Evolutionary conservation across 345 rosid species (phyloP).

Genomic region (Aquilaria malaccensis): DNA sequence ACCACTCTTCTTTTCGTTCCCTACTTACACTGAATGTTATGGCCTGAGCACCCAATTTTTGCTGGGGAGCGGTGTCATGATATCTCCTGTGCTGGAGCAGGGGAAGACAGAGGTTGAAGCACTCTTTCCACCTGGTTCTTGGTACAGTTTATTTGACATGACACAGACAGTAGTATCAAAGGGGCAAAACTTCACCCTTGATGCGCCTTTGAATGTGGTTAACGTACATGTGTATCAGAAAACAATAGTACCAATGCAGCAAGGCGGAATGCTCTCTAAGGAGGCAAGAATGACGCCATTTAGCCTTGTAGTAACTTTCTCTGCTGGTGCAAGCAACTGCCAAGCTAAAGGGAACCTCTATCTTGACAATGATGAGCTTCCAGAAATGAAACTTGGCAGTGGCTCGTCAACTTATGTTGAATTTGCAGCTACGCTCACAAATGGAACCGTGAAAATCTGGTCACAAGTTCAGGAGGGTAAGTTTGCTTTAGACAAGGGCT

Average conservation of each 20-base stretch:
- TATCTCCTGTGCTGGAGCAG: slow-evolving; percentile 84
- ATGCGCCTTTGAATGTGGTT: slow-evolving; percentile 70
- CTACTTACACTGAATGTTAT: slow-evolving; percentile 52
- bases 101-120: slow-evolving; percentile 67
- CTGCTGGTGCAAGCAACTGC: slow-evolving; percentile 51
- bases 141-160: slow-evolving; percentile 87
- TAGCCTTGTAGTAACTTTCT: slow-evolving; percentile 64
- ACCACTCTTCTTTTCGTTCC: slow-evolving; percentile 97
- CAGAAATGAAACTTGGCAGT: slow-evolving; percentile 75
- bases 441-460: slow-evolving; percentile 74
- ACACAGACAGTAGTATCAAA: slow-evolving; percentile 42
- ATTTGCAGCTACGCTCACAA: slow-evolving; percentile 48
- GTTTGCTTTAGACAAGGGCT: slow-evolving; percentile 68
- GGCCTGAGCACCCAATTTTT: slow-evolving; percentile 86
- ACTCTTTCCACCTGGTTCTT: slow-evolving; percentile 82
- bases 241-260: slow-evolving; percentile 87
- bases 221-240: slow-evolving; percentile 83
- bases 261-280: slow-evolving; percentile 74
- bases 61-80: slow-evolving; percentile 79
- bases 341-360: slow-evolving; percentile 69
- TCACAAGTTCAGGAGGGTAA: slow-evolving; percentile 68
- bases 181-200: slow-evolving; percentile 51
- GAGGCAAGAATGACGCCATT: slow-evolving; percentile 87
- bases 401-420: slow-evolving; percentile 59
- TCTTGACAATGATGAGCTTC: slow-evolving; percentile 85